These are phyloP conservation scores for Cryptococcus sp. DNA, from an alignment of 1,284 basidiomycete species.

Conservation along the genomic window DNA sequence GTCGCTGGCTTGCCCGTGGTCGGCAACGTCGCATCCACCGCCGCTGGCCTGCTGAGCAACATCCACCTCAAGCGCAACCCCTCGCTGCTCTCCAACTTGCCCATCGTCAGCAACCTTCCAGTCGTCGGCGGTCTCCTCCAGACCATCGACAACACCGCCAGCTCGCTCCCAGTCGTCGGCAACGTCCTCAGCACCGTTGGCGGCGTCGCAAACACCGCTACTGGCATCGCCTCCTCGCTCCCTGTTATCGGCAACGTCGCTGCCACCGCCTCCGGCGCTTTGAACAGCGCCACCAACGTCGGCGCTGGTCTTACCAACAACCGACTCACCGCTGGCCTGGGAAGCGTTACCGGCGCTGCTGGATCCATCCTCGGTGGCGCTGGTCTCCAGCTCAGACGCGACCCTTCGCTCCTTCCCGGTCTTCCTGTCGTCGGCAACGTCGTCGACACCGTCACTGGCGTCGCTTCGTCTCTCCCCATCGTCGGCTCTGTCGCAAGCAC, in stretches of 20 bases:
- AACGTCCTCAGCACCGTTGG: background rate
- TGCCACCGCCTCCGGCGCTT: conserved; percentile 3
- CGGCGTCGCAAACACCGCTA: conserved; percentile 6
- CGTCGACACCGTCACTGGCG: background rate
- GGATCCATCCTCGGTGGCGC: conserved; percentile 11
- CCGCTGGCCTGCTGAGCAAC: no score
- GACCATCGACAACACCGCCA: background rate
- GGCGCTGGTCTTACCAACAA: conserved; percentile 3
- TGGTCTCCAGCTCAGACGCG: background rate
- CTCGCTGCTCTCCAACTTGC: background rate
- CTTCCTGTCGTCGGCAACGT: background rate
- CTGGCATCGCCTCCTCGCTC: conserved; percentile 7
- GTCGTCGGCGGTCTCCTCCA: conserved; percentile 11
- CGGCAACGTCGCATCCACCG: background rate
- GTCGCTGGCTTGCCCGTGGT: background rate
- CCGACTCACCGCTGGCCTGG: conserved; percentile 7
- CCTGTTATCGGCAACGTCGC: background rate
- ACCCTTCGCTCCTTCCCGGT: background rate
- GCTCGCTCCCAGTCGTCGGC: background rate
- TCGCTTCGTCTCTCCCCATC: background rate
- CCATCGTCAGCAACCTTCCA: conserved; percentile 1
- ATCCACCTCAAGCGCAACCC: no score
- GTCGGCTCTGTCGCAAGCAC: background rate
- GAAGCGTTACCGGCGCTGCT: conserved; percentile 8
- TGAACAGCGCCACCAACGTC: background rate